A percentile compares a stretch with the other conserved stretches of the same genome.
phyloP scores from a whole-genome alignment of 1,284 basidiomycete genomes.

The Mixia osmundae region DNA sequence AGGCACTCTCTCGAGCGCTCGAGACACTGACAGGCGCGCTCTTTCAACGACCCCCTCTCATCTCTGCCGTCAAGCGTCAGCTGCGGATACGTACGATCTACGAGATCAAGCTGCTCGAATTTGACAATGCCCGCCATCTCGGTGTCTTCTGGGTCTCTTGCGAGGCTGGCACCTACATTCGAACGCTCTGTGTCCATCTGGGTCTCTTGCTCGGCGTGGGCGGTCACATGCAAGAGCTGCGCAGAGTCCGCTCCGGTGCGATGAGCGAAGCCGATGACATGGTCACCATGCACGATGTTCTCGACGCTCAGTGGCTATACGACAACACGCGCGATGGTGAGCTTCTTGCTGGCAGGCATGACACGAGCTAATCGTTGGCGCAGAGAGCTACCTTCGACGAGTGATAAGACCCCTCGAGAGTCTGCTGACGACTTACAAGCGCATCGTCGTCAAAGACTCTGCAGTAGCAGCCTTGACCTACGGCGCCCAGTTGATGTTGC shows the following conservation, averaged over 20 bases:
- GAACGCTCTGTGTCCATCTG: conserved; percentile 91
- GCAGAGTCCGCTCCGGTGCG: conserved; percentile 82
- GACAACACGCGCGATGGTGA: conserved; percentile 93
- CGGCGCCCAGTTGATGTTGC: conserved; percentile 99
- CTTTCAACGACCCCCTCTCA: conserved; percentile 95
- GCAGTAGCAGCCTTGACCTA: conserved; percentile 99
- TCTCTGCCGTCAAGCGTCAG: conserved; percentile 97
- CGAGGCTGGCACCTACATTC: conserved; percentile 96
- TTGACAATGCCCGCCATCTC: conserved; percentile 90
- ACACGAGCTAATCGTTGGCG: neutral
- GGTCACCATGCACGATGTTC: conserved; percentile 98
- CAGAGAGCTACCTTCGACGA: conserved; percentile 87
- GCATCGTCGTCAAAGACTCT: conserved; percentile 84
- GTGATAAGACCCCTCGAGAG: conserved; percentile 88
- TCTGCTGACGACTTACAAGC: conserved; percentile 85
- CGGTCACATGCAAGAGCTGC: conserved; percentile 97
- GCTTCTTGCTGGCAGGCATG: conserved; percentile 15
- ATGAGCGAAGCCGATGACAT: conserved; percentile 95
- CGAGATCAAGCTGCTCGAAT: conserved; percentile 86
- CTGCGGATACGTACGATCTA: conserved; percentile 94
- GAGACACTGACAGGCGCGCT: conserved; percentile 95
- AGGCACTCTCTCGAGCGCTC: conserved; percentile 71
- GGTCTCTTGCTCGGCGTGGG: conserved; percentile 88
- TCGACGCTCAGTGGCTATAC: conserved; percentile 97
- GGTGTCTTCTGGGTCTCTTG: conserved; percentile 97